phyloP scores from a whole-genome alignment of 2,329 filamentous ascomycete genomes.

The Westerdykella ornata region DNA sequence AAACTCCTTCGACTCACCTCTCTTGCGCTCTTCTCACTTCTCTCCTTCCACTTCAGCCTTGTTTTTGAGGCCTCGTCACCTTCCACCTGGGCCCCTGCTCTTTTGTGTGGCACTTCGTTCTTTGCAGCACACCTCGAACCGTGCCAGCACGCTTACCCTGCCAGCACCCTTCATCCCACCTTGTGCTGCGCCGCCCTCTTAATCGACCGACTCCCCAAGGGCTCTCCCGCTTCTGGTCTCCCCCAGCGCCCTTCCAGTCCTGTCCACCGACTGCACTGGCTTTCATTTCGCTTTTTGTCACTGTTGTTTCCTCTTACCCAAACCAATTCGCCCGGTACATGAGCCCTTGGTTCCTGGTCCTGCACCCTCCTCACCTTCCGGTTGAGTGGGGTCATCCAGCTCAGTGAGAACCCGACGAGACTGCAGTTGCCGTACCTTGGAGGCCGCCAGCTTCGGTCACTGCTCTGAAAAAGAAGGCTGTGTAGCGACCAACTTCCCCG shows the following conservation, averaged over 20 bases:
- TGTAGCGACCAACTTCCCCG: conserved; percentile 6
- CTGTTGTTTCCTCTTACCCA: neutral
- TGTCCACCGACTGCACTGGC: neutral
- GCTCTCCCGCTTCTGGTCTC: conserved; percentile 12
- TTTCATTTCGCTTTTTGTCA: neutral
- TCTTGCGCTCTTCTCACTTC: conserved; percentile 10
- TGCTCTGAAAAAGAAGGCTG: conserved; percentile 11
- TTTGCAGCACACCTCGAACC: neutral
- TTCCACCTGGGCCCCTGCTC: conserved; percentile 20
- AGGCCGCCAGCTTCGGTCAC: conserved; percentile 5
- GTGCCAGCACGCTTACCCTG: conserved; percentile 19
- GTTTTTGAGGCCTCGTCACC: conserved; percentile 26
- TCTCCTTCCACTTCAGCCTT: conserved; percentile 8
- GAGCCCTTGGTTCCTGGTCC: conserved; percentile 17
- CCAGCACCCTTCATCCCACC: conserved; percentile 22
- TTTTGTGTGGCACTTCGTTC: neutral
- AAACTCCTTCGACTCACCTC: conserved; percentile 15
- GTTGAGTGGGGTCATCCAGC: conserved; percentile 4
- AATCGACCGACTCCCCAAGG: conserved; percentile 17
- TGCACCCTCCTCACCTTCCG: neutral
- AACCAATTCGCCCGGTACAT: conserved; percentile 13
- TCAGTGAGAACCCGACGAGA: neutral
- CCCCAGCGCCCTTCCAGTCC: conserved; percentile 25
- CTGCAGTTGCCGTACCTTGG: conserved; percentile 5
- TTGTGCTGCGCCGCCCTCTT: conserved; percentile 29